A percentile compares a stretch with the other conserved stretches of the same genome.
Evolutionary conservation across 2,329 filamentous ascomycete genomes (phyloP).

Genomic region (Aspergillus tamarii): DNA sequence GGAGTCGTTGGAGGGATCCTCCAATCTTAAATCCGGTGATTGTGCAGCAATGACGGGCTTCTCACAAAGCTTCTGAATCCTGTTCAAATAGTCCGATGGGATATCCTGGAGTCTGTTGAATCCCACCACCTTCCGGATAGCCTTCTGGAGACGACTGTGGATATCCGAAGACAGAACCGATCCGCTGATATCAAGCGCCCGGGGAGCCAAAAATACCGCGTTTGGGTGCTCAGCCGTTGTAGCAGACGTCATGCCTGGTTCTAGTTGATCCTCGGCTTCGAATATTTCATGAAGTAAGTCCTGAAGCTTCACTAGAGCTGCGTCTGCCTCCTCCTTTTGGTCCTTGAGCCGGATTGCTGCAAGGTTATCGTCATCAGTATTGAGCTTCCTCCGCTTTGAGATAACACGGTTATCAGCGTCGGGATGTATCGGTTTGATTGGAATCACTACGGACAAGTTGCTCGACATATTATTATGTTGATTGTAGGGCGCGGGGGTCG

Average conservation of each 20-base stretch:
- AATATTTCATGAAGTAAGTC: conserved; percentile 73
- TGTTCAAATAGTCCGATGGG: conserved; percentile 72
- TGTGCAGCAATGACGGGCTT: conserved; percentile 69
- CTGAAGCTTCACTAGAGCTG: conserved; percentile 71
- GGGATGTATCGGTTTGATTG: conserved; percentile 46
- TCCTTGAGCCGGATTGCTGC: conserved; percentile 67
- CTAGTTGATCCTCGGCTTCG: conserved; percentile 72
- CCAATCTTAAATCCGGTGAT: conserved; percentile 68
- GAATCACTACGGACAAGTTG: conserved; percentile 54
- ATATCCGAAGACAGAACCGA: conserved; percentile 65
- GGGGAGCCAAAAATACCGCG: conserved; percentile 55
- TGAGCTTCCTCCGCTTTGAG: conserved; percentile 54
- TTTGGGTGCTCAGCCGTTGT: conserved; percentile 46
- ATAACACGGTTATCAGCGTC: conserved; percentile 39
- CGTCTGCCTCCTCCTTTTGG: conserved; percentile 79
- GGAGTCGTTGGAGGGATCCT: conserved; percentile 68
- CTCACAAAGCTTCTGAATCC: conserved; percentile 80
- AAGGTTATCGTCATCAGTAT: conserved; percentile 59
- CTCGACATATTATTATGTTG: conserved; percentile 25
- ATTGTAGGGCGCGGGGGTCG: conserved; percentile 43
- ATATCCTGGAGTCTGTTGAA: conserved; percentile 71
- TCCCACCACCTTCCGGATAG: conserved; percentile 72
- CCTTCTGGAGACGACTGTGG: conserved; percentile 73
- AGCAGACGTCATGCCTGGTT: conserved; percentile 54
- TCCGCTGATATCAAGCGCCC: conserved; percentile 37